A percentile compares a stretch with the other conserved stretches of the same genome.
Conservation (phyloP, 176 grass and related monocot genomes). For the Secale cereale region DNA sequence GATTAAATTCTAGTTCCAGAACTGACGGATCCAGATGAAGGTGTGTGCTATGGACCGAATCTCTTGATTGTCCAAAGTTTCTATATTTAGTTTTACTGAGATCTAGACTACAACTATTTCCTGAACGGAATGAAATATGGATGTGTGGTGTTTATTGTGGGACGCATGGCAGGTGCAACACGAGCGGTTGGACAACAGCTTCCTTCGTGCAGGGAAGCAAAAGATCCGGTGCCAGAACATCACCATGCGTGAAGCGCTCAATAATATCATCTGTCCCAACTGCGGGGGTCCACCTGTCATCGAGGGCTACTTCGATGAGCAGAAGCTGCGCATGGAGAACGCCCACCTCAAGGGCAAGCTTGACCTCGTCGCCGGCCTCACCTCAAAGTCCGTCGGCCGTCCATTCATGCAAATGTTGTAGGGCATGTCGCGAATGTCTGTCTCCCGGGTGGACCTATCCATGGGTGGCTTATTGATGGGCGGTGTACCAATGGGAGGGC, state of each 20-base stretch:
- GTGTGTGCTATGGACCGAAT: background rate
- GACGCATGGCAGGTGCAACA: conserved; percentile 57
- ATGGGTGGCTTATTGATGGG: background rate
- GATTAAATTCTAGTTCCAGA: conserved; percentile 99
- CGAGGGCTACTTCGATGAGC: conserved; percentile 89
- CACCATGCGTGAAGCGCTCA: conserved; percentile 77
- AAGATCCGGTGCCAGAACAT: conserved; percentile 98
- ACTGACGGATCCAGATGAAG: conserved; percentile 92
- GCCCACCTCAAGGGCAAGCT: conserved; percentile 85
- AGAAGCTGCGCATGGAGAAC: conserved; percentile 95
- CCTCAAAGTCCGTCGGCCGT: conserved; percentile 80
- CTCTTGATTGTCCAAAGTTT: background rate
- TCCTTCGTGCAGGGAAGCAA: conserved; percentile 79
- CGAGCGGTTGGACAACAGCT: conserved; percentile 84
- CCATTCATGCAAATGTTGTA: conserved; percentile 68
- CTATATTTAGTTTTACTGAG: background rate
- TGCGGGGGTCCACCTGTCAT: conserved; percentile 64
- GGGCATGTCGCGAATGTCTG: conserved; percentile 30
- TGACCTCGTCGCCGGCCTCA: conserved; percentile 31
- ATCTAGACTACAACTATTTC: background rate
- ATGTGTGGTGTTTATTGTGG: background rate
- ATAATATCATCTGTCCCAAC: conserved; percentile 78
- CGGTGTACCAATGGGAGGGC: background rate
- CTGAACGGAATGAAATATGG: background rate
- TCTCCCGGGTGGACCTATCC: conserved; percentile 59